These are phyloP conservation scores for Hirschioporus abietinus DNA, from an alignment of 768 basidiomycete genomes.

Conservation along the genomic window DNA sequence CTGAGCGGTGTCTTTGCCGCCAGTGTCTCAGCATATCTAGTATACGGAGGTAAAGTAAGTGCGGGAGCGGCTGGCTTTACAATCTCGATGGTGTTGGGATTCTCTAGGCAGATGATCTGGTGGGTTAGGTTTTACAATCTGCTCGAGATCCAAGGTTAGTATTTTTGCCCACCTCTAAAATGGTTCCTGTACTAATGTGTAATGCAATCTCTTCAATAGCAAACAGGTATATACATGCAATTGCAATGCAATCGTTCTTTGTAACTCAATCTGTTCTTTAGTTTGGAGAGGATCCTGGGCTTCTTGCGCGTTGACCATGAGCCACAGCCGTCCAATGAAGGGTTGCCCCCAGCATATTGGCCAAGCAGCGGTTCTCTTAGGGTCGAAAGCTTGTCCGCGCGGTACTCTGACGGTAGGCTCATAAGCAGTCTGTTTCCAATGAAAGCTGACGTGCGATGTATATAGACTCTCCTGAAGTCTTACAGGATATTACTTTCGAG, in stretches of 20 bases:
- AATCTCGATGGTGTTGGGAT: conserved; percentile 7
- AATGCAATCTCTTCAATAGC: conserved; percentile 5
- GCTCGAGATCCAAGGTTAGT: conserved; percentile 38
- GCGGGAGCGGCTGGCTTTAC: conserved; percentile 37
- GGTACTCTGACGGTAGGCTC: conserved; percentile 22
- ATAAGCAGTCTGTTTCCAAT: background rate
- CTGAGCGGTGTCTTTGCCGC: conserved; percentile 35
- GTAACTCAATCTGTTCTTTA: conserved; percentile 6
- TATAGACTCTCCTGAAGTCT: conserved; percentile 45
- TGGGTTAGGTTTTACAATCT: conserved; percentile 39
- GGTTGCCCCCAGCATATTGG: conserved; percentile 48
- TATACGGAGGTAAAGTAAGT: conserved; percentile 23
- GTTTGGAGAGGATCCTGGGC: conserved; percentile 37
- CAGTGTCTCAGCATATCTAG: conserved; percentile 24
- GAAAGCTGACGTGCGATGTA: conserved; percentile 2
- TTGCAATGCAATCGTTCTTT: conserved; percentile 23
- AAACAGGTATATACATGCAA: conserved; percentile 10
- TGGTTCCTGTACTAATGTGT: background rate
- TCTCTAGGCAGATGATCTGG: conserved; percentile 19
- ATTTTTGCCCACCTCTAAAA: background rate
- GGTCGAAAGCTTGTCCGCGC: conserved; percentile 39
- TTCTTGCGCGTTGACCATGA: conserved; percentile 46
- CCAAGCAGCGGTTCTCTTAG: conserved; percentile 39
- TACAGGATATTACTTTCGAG: conserved; percentile 50
- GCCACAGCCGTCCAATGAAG: conserved; percentile 26